Evolutionary conservation across 345 rosid species (phyloP), one percentile per base, ranked within the genome.

Genomic region (Lagerstroemia speciosa): DNA sequence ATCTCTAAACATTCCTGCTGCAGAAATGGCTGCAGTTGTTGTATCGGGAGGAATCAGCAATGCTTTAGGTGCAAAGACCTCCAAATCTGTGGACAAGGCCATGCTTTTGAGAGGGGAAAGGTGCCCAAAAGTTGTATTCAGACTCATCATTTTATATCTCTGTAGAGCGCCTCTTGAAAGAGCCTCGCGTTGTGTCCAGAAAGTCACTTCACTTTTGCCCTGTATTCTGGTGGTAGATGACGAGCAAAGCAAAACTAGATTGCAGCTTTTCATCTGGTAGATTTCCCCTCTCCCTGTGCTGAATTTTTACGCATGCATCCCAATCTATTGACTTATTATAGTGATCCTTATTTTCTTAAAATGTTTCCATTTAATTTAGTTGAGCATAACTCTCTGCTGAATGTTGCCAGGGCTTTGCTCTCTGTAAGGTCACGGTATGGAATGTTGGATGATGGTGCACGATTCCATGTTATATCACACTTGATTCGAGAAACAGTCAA

Each of bases 11-110:
- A 89, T 89, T 82, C 98, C 98, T 36, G 97, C 98, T 60, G 96
- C 97, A 60, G 98, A 93, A 78, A 93, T 93, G 98, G 98, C 98
- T 65, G 97, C 97, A 30, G 97, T 85, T 72, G 98, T 93, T 81
- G 97, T 89, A 22, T 87, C 98, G 19, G 98, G 98, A 75, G 98
- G 98, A 67, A 87, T 93, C 74, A 83, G 95, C 70, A 88, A 82
- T 89, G 98, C 97, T 40, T 79, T 87, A 78, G 85, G 88, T 81
- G 92, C 92, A 76, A 93, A 85, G 75, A 79, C 86, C 65, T 85
- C 77, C 79, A 90, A 85, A 87, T 85, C 61, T 61, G 84, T 82
- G 68, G 98, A 93, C 74, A 93, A 86, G 82, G 98, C 98, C 26
- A 90, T 93, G 97, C 87, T 86, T 71, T 82, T 93, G 77, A 86